Percentiles rank a stretch among this genome's conserved stretches.
Conservation (phyloP, 495 filamentous ascomycete genomes). For the Penicillium chermesinum region DNA sequence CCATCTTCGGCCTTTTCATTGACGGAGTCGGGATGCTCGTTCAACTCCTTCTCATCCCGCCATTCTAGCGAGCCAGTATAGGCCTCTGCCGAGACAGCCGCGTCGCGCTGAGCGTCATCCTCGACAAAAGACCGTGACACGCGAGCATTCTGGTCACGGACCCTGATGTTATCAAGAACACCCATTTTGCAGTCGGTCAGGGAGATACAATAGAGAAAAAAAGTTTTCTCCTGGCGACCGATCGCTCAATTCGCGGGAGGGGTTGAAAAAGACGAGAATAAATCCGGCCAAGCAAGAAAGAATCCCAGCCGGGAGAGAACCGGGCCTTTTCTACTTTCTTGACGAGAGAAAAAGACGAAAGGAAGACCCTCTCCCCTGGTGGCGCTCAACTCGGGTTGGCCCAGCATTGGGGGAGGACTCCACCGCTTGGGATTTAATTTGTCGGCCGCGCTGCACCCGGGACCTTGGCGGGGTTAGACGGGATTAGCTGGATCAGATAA, state of each 20-base stretch:
- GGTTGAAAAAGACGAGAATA: background rate
- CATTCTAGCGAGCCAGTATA: slow-evolving; percentile 8
- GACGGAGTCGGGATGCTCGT: slow-evolving; percentile 22
- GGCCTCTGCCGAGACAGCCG: background rate
- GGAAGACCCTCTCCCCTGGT: background rate
- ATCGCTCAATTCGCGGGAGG: background rate
- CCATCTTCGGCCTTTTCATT: slow-evolving; percentile 30
- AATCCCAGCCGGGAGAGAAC: background rate
- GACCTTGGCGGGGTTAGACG: background rate
- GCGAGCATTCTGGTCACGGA: slow-evolving; percentile 9
- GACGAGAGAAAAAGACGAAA: background rate
- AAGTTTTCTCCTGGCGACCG: background rate
- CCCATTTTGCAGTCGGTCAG: slow-evolving; percentile 12
- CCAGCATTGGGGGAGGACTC: background rate
- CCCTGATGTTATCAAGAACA: slow-evolving; percentile 14
- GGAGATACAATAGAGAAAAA: background rate
- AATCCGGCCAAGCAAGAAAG: slow-evolving; percentile 1
- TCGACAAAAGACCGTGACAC: slow-evolving; percentile 8
- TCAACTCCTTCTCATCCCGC: slow-evolving; percentile 26
- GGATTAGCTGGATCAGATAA: slow-evolving; percentile 11
- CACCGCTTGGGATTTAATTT: slow-evolving; percentile 1
- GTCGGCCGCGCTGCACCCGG: background rate
- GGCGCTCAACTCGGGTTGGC: background rate
- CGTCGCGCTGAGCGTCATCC: slow-evolving; percentile 7
- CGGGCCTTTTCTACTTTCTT: slow-evolving; percentile 1